Evolutionary conservation across 2,329 filamentous ascomycete species (phyloP), one percentile per base, ranked within the genome.

Genomic region (Pseudogymnoascus sp.): DNA sequence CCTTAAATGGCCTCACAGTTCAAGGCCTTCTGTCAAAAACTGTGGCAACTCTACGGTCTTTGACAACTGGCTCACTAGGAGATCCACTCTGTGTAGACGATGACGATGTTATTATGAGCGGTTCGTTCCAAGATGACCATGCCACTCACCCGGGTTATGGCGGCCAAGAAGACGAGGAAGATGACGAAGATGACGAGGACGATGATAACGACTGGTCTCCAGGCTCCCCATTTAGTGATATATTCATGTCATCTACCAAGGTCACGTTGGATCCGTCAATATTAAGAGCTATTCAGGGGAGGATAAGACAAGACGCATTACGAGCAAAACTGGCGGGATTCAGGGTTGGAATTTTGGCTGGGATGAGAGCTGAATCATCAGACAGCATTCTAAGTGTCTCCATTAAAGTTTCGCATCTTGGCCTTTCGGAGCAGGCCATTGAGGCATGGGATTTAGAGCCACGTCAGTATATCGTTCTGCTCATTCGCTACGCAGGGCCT

Each of bases 371-470:
- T 3, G 61, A 68, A 1, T 73, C 80, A 24, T 71, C 77, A 1
- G 75, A 76, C 10, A 80, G 76, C 64, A 77, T 82, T 2, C 73
- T 95, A 16, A 86, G 85, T 4, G 74, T 95, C 1, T 91, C 91
- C 0, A 82, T 89, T 31, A 85, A 85, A 3, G 82, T 90, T 31
- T 78, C 81, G 3, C 89, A 88, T 68, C 81, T 96, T 1, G 86
- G 83, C 0, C 83, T 96, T 11, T 88, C 90, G 0, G 81, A 87
- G 38, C 89, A 93, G 70, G 86, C 86, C 0, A 82, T 91, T 74
- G 81, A 88, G 70, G 89, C 91, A 1, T 96, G 92, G 92, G 82
- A 87, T 65, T 73, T 96, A 10, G 75, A 82, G 13, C 75, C 79
- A 0, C 74, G 79, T 0, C 87, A 92, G 35, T 93, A 93, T 70